Conservation (phyloP, 805 yeast genomes). For the Cephaloascus albidus region DNA sequence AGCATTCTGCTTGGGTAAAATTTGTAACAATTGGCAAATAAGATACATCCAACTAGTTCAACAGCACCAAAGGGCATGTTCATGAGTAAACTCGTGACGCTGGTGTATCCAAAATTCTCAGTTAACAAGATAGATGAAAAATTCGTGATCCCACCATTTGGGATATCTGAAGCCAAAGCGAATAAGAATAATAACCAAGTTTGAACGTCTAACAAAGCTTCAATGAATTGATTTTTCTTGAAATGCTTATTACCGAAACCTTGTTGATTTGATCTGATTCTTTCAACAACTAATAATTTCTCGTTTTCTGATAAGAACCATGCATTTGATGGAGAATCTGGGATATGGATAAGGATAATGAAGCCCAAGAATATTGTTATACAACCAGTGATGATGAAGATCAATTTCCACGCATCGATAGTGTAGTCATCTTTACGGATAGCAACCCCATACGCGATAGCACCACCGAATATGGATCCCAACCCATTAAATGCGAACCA, state of each 20-base stretch:
- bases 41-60: constrained; percentile 26
- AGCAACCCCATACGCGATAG: constrained; percentile 11
- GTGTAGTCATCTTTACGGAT: constrained; percentile 5
- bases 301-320: constrained; percentile 33
- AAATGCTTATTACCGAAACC: constrained; percentile 31
- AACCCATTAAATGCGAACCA: constrained; percentile 17
- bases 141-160: constrained; percentile 27
- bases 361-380: constrained; percentile 23
- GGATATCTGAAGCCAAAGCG: constrained; percentile 17
- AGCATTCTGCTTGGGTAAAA: constrained; percentile 14
- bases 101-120: constrained; percentile 14
- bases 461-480: constrained; percentile 11
- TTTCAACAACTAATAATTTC: constrained; percentile 12
- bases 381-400: constrained; percentile 33
- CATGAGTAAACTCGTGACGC: constrained; percentile 29
- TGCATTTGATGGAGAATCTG: constrained; percentile 22
- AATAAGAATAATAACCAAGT: constrained; percentile 17
- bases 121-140: constrained; percentile 21
- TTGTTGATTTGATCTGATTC: constrained; percentile 18
- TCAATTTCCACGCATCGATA: constrained; percentile 26
- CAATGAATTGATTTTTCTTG: constrained; percentile 25
- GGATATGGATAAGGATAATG: constrained; percentile 17
- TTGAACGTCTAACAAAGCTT: constrained; percentile 19
- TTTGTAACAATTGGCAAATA: constrained; percentile 15
- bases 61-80: constrained; percentile 40